These are phyloP conservation scores for Geotrichum candidum DNA, from an alignment of 1,139 yeast species.

Conservation along the genomic window DNA sequence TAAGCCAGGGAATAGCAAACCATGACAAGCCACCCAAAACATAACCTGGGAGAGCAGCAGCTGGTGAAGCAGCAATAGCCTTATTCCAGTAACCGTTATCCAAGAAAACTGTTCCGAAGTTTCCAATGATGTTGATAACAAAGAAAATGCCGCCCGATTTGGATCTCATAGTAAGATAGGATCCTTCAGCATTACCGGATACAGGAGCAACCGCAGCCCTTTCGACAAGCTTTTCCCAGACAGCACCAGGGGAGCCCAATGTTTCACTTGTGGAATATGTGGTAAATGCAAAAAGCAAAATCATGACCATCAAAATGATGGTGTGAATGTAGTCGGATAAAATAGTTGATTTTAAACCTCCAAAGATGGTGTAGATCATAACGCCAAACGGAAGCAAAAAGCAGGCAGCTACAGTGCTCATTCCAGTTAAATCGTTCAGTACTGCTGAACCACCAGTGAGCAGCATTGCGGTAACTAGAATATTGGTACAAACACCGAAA, in stretches of 20 bases:
- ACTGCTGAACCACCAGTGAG: constrained; percentile 83
- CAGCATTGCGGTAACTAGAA: constrained; percentile 82
- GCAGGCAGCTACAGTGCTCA: constrained; percentile 76
- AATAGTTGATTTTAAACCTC: constrained; percentile 88
- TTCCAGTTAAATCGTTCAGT: constrained; percentile 70
- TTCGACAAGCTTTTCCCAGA: constrained; percentile 62
- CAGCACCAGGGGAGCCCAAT: constrained; percentile 74
- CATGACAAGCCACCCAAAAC: constrained; percentile 86
- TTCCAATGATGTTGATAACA: constrained; percentile 77
- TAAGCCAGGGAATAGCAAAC: constrained; percentile 82
- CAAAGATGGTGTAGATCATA: constrained; percentile 72
- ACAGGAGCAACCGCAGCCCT: constrained; percentile 57
- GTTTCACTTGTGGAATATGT: constrained; percentile 47
- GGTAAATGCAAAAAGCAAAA: constrained; percentile 34
- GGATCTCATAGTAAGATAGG: constrained; percentile 73
- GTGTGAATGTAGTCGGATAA: constrained; percentile 82
- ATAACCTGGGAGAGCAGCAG: constrained; percentile 84
- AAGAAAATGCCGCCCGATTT: constrained; percentile 72
- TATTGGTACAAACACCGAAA: constrained; percentile 81
- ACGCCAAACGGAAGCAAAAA: constrained; percentile 79
- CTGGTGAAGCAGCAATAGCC: constrained; percentile 82
- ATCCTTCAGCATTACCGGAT: constrained; percentile 67
- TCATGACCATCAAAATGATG: constrained; percentile 41
- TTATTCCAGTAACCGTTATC: constrained; percentile 84
- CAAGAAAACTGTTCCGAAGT: constrained; percentile 82